Evolutionary conservation across 1,284 basidiomycete genomes (phyloP), one percentile per base, ranked within the genome.

Genomic region (Chalciporus piperatoides): DNA sequence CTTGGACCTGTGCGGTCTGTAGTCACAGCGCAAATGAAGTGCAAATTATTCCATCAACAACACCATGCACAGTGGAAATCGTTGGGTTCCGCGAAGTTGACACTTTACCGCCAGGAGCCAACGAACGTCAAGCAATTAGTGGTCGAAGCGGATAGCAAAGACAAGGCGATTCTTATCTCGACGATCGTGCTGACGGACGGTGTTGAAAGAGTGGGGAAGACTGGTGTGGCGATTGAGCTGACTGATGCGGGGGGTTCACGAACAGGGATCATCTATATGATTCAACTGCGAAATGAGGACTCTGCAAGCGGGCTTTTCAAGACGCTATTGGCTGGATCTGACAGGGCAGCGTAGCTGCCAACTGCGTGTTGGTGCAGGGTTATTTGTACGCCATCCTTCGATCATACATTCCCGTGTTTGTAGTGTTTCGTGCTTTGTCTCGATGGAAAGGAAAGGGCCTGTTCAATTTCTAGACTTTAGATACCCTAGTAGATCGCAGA

Each of bases 191-290:
- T 98, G 47, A 89, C 87, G 3, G 95, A 98, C 67, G 97, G 95
- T 5, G 95, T 99, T 19, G 97, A 99, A 71, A 79, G 97, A 35
- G 95, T 99, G 17, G 97, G 93, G 19, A 97, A 95, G 72, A 97
- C 95, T 5, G 97, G 97, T 19, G 86, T 99, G 25, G 97, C 97
- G 30, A 87, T 99, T 52, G 96, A 99, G 71, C 72, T 99, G 50
- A 96, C 92, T 63, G 92, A 97, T 68, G 56, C 65, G 51, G 77
- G 82, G 45, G 96, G 96, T 6, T 70, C 81, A 48, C 81, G 94
- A 50, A 97, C 95, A n/a, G 97, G 97, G 10, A 86, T 98, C 64
- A 78, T 99, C 49, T 98, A 99, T 67, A 97, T 99, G 96, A 84
- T 99, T 48, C 93, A 97, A 70, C 71, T 95, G 38, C 79, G 90